These are phyloP conservation scores for Hypholoma fasciculare DNA, from an alignment of 768 basidiomycete genomes.

Conservation along the genomic window DNA sequence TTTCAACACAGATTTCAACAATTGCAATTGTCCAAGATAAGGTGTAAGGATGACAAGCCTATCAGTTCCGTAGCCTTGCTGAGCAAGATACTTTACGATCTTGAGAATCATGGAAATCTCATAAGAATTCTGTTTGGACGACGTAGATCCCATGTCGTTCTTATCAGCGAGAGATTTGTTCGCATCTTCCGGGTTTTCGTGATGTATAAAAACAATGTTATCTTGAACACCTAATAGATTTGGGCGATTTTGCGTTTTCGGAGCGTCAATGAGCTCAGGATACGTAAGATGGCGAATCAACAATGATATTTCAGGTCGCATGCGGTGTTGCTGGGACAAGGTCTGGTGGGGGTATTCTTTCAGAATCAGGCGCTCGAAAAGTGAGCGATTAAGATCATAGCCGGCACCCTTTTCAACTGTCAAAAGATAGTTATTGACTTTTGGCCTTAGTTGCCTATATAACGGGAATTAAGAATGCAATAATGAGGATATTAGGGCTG, in stretches of 20 bases:
- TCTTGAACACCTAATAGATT: slow-evolving; percentile 53
- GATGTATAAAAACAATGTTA: slow-evolving; percentile 66
- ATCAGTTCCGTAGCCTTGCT: slow-evolving; percentile 66
- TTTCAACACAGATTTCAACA: slow-evolving; percentile 43
- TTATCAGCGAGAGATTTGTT: slow-evolving; percentile 39
- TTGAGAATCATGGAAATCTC: slow-evolving; percentile 67
- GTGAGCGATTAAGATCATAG: slow-evolving; percentile 63
- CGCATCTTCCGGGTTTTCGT: slow-evolving; percentile 57
- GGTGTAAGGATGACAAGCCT: slow-evolving; percentile 68
- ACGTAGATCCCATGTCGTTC: slow-evolving; percentile 44
- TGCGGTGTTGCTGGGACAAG: slow-evolving; percentile 62
- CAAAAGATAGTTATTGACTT: slow-evolving; percentile 63
- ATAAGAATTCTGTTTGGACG: slow-evolving; percentile 61
- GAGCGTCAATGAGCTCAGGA: slow-evolving; percentile 59
- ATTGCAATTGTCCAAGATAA: slow-evolving; percentile 40
- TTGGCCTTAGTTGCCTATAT: slow-evolving; percentile 67
- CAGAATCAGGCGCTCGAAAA: slow-evolving; percentile 69
- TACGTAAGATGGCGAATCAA: slow-evolving; percentile 66
- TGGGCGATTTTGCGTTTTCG: slow-evolving; percentile 47
- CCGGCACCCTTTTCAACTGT: slow-evolving; percentile 71
- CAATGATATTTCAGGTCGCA: slow-evolving; percentile 72
- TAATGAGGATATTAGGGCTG: not conserved
- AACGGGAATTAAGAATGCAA: not conserved
- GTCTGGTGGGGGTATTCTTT: slow-evolving; percentile 62
- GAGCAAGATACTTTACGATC: slow-evolving; percentile 62